Percentiles rank a stretch among this genome's conserved stretches.
phyloP scores from a whole-genome alignment of 2,329 filamentous ascomycete genomes.

The Arthrobotrys entomopaga region DNA sequence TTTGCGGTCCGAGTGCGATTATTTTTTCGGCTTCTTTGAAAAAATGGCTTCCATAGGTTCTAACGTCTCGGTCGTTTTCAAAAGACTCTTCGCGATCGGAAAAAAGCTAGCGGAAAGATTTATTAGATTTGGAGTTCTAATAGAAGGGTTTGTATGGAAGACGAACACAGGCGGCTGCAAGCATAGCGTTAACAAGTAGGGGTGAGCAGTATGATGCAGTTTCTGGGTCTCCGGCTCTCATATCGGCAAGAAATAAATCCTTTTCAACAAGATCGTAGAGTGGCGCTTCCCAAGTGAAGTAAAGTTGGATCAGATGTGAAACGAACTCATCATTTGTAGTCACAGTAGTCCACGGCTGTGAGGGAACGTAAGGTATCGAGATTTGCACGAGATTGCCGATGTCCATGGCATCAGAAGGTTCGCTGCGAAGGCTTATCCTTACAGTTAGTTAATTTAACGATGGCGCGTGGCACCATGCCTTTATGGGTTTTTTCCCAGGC shows the following conservation, averaged over 20 bases:
- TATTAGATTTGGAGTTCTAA: background rate
- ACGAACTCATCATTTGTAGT: slow-evolving; percentile 45
- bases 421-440: slow-evolving; percentile 7
- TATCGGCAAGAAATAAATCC: slow-evolving; percentile 31
- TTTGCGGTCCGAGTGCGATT: slow-evolving; percentile 7
- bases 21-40: slow-evolving; percentile 39
- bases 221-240: slow-evolving; percentile 18
- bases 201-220: slow-evolving; percentile 39
- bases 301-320: slow-evolving; percentile 47
- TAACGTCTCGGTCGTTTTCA: slow-evolving; percentile 2
- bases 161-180: slow-evolving; percentile 45
- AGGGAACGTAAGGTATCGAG: slow-evolving; percentile 37
- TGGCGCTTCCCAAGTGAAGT: slow-evolving; percentile 47
- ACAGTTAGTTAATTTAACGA: too few species aligned
- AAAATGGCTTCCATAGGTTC: slow-evolving; percentile 31
- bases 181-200: slow-evolving; percentile 37
- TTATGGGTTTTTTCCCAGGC: too few species aligned
- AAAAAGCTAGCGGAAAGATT: slow-evolving; percentile 12
- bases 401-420: slow-evolving; percentile 39
- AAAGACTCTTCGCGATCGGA: slow-evolving; percentile 41
- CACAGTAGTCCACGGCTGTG: slow-evolving; percentile 48
- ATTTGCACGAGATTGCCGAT: slow-evolving; percentile 49
- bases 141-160: background rate
- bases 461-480: too few species aligned
- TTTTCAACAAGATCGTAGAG: slow-evolving; percentile 47